A percentile compares a stretch with the other conserved stretches of the same genome.
phyloP scores from a whole-genome alignment of 345 rosid genomes.

The Diplotaxis tenuifolia region DNA sequence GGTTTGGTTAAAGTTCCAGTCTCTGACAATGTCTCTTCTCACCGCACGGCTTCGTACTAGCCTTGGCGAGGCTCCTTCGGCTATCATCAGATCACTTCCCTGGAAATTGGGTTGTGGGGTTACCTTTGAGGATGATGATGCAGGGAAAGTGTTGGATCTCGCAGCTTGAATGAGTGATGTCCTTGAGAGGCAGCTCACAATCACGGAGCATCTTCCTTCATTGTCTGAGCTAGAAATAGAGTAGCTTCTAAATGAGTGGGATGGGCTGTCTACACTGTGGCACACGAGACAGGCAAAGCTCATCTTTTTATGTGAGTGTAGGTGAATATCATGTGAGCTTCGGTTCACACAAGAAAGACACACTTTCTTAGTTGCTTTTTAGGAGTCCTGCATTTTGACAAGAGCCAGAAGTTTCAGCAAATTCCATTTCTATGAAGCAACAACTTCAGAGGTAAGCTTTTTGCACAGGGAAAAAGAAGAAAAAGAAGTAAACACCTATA shows the following conservation, averaged over 20 bases:
- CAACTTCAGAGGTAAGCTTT: background rate
- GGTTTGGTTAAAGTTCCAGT: conserved; percentile 87
- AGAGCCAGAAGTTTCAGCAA: background rate
- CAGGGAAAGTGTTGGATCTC: conserved; percentile 43
- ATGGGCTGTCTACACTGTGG: conserved; percentile 87
- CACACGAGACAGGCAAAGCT: conserved; percentile 92
- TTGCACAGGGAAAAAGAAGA: background rate
- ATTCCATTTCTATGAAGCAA: background rate
- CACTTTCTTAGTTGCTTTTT: background rate
- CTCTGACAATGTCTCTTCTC: conserved; percentile 87
- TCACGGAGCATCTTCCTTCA: conserved; percentile 78
- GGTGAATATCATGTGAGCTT: background rate
- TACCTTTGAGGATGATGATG: conserved; percentile 79
- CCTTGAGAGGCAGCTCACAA: conserved; percentile 70
- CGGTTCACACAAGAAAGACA: background rate
- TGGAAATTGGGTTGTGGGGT: conserved; percentile 71
- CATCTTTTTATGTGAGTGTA: conserved; percentile 34
- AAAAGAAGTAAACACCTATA: background rate
- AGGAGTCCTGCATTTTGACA: conserved; percentile 21
- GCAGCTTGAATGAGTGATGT: conserved; percentile 63
- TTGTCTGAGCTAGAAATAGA: conserved; percentile 91
- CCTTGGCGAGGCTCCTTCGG: conserved; percentile 59
- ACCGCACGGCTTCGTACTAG: conserved; percentile 86
- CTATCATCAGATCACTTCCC: conserved; percentile 31
- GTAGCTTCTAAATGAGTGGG: conserved; percentile 92